phyloP scores from a whole-genome alignment of 2,329 filamentous ascomycete genomes.

The Saccharata proteae region DNA sequence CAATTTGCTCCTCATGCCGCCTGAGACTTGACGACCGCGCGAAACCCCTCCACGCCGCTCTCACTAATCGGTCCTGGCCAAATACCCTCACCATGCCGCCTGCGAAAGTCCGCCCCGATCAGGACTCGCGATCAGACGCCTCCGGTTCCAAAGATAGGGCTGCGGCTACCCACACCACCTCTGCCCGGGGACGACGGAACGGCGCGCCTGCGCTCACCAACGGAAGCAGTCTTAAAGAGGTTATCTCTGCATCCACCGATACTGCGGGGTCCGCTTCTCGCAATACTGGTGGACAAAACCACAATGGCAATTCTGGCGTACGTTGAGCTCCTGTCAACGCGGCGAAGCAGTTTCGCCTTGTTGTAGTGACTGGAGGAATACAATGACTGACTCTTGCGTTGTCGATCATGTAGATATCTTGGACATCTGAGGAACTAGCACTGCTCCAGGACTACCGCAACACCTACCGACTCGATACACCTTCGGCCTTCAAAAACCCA shows the following conservation, averaged over 20 bases:
- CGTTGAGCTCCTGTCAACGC: slow-evolving; percentile 4
- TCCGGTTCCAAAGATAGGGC: slow-evolving; percentile 30
- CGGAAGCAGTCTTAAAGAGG: slow-evolving; percentile 25
- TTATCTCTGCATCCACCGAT: slow-evolving; percentile 20
- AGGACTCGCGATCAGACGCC: slow-evolving; percentile 24
- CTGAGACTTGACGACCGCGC: too few species aligned
- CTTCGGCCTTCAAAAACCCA: slow-evolving; percentile 52
- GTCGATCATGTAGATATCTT: slow-evolving; percentile 40
- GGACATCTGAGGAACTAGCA: slow-evolving; percentile 54
- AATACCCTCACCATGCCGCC: slow-evolving; percentile 29
- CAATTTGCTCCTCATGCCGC: too few species aligned
- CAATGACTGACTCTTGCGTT: too few species aligned
- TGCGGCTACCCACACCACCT: slow-evolving; percentile 22
- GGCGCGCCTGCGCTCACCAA: slow-evolving; percentile 16
- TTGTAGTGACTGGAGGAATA: too few species aligned
- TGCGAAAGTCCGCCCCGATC: slow-evolving; percentile 18
- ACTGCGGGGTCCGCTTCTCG: slow-evolving; percentile 22
- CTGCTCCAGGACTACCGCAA: slow-evolving; percentile 65
- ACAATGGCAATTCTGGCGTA: too few species aligned
- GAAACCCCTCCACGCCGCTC: too few species aligned
- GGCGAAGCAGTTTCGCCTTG: slow-evolving; percentile 3
- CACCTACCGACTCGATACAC: slow-evolving; percentile 58
- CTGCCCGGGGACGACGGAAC: slow-evolving; percentile 26
- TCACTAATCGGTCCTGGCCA: too few species aligned
- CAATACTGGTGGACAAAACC: slow-evolving; percentile 17